Evolutionary conservation across 139 green algal species (phyloP).

Genomic region (Closterium sp.): DNA sequence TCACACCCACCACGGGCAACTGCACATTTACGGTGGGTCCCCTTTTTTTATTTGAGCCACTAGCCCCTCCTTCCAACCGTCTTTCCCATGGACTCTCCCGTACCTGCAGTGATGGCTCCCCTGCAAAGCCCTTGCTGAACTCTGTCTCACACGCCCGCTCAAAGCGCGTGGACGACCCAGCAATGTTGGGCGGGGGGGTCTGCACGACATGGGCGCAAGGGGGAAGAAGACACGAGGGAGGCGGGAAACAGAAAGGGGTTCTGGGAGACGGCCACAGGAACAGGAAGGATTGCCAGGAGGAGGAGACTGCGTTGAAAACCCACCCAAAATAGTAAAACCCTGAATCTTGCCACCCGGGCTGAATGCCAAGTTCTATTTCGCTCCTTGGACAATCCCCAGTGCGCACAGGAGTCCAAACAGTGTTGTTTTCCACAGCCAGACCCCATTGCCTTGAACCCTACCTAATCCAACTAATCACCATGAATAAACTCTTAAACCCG

Average conservation of each 20-base stretch:
- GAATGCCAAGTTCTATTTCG: neutral
- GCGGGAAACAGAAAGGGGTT: neutral
- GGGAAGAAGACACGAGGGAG: no score
- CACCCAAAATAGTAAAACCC: no score
- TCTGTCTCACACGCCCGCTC: constrained; percentile 18
- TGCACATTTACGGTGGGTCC: constrained; percentile 3
- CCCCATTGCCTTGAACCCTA: no score
- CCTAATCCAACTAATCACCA: no score
- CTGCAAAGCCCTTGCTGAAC: constrained; percentile 40
- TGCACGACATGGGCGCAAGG: neutral
- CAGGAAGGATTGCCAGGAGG: neutral
- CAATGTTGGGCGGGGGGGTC: neutral
- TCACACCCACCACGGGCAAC: constrained; percentile 16
- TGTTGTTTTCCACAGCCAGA: no score
- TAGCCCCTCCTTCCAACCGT: no score
- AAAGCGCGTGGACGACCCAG: neutral
- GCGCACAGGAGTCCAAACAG: neutral
- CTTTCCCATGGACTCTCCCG: no score
- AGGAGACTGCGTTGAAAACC: no score
- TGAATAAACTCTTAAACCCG: neutral
- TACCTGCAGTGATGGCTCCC: constrained; percentile 37
- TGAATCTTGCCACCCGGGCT: no score
- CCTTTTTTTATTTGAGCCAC: no score
- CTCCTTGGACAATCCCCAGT: constrained; percentile 40
- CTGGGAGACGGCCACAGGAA: constrained; percentile 9